These are phyloP conservation scores for Penicillium digitatum DNA, from an alignment of 2,329 filamentous ascomycete genomes.

Conservation along the genomic window DNA sequence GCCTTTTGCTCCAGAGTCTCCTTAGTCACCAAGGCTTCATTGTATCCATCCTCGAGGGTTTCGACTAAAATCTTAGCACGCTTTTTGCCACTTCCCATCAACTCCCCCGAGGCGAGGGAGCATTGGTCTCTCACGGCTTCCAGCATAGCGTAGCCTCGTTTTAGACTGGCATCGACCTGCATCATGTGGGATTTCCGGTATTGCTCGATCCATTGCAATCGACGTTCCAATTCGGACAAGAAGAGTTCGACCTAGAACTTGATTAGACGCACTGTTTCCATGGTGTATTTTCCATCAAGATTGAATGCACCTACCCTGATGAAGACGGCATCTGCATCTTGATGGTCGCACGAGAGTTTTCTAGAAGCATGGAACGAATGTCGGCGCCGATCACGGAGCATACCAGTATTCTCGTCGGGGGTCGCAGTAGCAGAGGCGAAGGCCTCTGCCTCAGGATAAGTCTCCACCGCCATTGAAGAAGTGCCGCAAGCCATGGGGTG, in stretches of 20 bases:
- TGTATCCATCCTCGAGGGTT: constrained; percentile 81
- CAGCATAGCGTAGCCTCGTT: constrained; percentile 78
- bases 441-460: constrained; percentile 28
- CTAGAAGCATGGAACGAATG: constrained; percentile 46
- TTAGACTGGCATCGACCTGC: constrained; percentile 76
- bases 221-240: constrained; percentile 76
- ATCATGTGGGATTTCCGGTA: constrained; percentile 79
- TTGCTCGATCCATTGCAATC: constrained; percentile 81
- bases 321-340: constrained; percentile 45
- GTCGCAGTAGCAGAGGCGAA: constrained; percentile 27
- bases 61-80: constrained; percentile 87
- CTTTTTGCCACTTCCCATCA: constrained; percentile 80
- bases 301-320: constrained; percentile 33
- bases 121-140: constrained; percentile 84
- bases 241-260: constrained; percentile 44
- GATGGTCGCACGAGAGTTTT: constrained; percentile 42
- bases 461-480: constrained; percentile 40
- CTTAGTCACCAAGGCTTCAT: constrained; percentile 76
- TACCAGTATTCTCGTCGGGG: constrained; percentile 31
- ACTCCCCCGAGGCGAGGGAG: constrained; percentile 81
- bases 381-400: constrained; percentile 41
- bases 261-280: constrained; percentile 5
- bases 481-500: constrained; percentile 38
- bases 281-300: neutral
- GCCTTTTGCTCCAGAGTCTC: constrained; percentile 91